phyloP scores from a whole-genome alignment of 768 basidiomycete genomes.

The Strobilomyces dryophilus region DNA sequence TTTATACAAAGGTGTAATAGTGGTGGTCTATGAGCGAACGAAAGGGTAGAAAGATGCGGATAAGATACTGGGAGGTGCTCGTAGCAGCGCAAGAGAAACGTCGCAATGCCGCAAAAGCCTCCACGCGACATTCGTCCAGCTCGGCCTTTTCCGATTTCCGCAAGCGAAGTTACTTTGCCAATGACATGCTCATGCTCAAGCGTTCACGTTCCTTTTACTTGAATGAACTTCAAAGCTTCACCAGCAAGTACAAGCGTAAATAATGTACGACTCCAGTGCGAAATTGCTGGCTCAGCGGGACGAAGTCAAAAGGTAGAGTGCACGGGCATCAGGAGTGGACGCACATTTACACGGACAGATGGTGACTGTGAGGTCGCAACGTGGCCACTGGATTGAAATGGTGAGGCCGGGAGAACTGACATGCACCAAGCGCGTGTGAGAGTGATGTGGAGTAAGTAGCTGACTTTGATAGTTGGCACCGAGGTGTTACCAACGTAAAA shows the following conservation, averaged over 20 bases:
- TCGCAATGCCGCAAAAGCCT: neutral
- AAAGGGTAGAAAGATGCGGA: constrained; percentile 1
- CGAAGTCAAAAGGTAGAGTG: too few relatives aligned
- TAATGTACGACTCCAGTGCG: too few relatives aligned
- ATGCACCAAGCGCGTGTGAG: neutral
- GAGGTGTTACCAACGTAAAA: neutral
- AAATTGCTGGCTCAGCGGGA: too few relatives aligned
- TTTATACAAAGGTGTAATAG: constrained; percentile 1
- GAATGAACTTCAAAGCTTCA: too few relatives aligned
- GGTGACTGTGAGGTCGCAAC: neutral
- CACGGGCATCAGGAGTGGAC: too few relatives aligned
- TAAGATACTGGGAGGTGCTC: constrained; percentile 13
- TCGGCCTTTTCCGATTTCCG: constrained; percentile 23
- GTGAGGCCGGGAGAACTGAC: neutral
- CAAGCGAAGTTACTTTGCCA: neutral
- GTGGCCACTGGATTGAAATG: neutral
- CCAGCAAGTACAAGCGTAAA: too few relatives aligned
- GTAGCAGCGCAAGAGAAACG: constrained; percentile 5
- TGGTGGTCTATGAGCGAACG: constrained; percentile 7
- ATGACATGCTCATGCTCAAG: too few relatives aligned
- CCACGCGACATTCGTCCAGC: constrained; percentile 13
- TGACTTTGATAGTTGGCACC: neutral
- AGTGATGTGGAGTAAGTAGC: neutral
- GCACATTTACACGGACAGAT: too few relatives aligned
- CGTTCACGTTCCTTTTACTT: too few relatives aligned